Conservation (phyloP, 345 rosid genomes). For the Moricandia moricandioides region DNA sequence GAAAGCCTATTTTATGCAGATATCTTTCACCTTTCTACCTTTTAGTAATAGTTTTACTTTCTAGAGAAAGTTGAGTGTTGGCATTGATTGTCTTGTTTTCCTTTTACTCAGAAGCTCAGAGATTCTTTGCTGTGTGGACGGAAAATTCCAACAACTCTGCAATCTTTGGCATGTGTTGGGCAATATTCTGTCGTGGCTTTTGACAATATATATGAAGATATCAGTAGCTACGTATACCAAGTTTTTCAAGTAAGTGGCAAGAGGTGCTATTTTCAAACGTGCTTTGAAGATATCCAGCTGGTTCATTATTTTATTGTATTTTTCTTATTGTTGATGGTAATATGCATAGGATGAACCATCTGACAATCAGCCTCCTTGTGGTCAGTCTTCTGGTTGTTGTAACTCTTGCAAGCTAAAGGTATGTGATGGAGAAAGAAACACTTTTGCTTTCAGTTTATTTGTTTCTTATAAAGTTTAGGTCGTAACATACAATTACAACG, state of each 20-base stretch:
- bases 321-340: slow-evolving; percentile 24
- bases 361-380: slow-evolving; percentile 37
- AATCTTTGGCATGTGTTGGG: slow-evolving; percentile 83
- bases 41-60: slow-evolving; percentile 1
- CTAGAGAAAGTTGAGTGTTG: slow-evolving; percentile 18
- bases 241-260: slow-evolving; percentile 57
- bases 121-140: slow-evolving; percentile 53
- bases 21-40: neutral
- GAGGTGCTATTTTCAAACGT: slow-evolving; percentile 30
- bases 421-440: slow-evolving; percentile 30
- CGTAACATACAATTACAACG: slow-evolving; percentile 8
- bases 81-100: slow-evolving; percentile 17
- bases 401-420: slow-evolving; percentile 71
- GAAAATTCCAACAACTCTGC: slow-evolving; percentile 74
- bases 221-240: slow-evolving; percentile 48
- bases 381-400: slow-evolving; percentile 44
- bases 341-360: slow-evolving; percentile 49
- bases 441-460: slow-evolving; percentile 6
- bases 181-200: slow-evolving; percentile 59
- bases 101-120: slow-evolving; percentile 58
- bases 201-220: slow-evolving; percentile 53
- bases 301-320: slow-evolving; percentile 11
- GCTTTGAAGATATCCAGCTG: slow-evolving; percentile 6
- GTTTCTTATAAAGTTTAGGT: slow-evolving; percentile 6
- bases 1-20: slow-evolving; percentile 1